Evolutionary conservation across 2,329 filamentous ascomycete genomes (phyloP).

Genomic region (Cercospora berteroae): DNA sequence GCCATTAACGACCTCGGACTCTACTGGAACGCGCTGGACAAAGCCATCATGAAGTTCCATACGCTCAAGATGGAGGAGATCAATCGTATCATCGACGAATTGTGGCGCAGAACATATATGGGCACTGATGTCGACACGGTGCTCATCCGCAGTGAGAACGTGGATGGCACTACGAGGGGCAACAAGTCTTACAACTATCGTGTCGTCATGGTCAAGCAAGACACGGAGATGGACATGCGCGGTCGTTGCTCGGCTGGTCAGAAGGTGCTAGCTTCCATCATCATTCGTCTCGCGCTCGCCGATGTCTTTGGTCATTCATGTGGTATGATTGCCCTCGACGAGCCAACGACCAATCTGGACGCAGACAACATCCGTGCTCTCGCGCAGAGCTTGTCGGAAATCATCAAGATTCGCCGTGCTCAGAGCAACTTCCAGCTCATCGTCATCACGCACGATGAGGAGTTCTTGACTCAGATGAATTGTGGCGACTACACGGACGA

Average conservation of each 20-base stretch:
- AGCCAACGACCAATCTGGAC: constrained; percentile 96
- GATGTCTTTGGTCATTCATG: constrained; percentile 97
- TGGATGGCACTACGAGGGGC: constrained; percentile 67
- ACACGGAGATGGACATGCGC: constrained; percentile 98
- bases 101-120: constrained; percentile 97
- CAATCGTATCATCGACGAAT: constrained; percentile 87
- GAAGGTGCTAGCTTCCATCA: constrained; percentile 93
- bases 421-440: constrained; percentile 97
- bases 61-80: constrained; percentile 97
- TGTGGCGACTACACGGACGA: constrained; percentile 89
- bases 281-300: constrained; percentile 91
- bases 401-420: constrained; percentile 77
- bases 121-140: constrained; percentile 97
- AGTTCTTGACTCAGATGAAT: constrained; percentile 90
- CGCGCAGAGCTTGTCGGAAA: constrained; percentile 78
- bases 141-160: constrained; percentile 78
- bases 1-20: constrained; percentile 85
- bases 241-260: constrained; percentile 95
- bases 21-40: constrained; percentile 81
- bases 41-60: constrained; percentile 97
- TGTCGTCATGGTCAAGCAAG: constrained; percentile 94
- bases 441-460: constrained; percentile 98
- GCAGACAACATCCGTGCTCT: constrained; percentile 90
- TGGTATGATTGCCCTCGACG: constrained; percentile 92
- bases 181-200: constrained; percentile 95